Conservation (phyloP, 257 asterid species). For the Gynochthodes officinalis region DNA sequence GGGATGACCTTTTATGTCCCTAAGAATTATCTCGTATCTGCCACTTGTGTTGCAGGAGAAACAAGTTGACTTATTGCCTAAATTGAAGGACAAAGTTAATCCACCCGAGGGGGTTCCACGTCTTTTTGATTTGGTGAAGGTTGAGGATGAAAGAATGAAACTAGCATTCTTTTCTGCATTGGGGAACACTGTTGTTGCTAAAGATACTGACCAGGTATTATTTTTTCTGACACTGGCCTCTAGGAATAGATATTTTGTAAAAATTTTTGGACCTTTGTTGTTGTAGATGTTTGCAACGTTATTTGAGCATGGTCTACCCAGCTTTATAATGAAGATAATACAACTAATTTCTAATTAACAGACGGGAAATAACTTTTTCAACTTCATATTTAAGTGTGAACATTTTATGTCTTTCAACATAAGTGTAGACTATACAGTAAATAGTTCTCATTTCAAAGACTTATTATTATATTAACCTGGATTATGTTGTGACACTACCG, state of each 20-base stretch:
- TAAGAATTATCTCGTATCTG: conserved; percentile 2
- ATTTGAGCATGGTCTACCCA: not conserved
- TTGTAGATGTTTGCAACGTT: not conserved
- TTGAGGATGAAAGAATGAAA: conserved; percentile 85
- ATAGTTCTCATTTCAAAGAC: too few relatives aligned
- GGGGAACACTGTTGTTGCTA: conserved; percentile 74
- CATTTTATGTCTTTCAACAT: too few relatives aligned
- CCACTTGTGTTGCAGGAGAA: conserved; percentile 60
- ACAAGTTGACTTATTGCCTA: conserved; percentile 52
- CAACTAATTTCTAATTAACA: not conserved
- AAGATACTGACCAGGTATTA: conserved; percentile 81
- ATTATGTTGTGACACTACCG: too few relatives aligned
- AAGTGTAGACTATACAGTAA: too few relatives aligned
- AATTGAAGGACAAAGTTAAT: conserved; percentile 58
- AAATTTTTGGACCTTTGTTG: not conserved
- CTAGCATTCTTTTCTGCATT: conserved; percentile 84
- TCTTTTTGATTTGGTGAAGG: conserved; percentile 84
- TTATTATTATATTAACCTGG: too few relatives aligned
- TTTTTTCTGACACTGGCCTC: not conserved
- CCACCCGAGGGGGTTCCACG: conserved; percentile 85
- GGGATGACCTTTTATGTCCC: not conserved
- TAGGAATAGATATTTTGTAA: not conserved
- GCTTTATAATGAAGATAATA: not conserved
- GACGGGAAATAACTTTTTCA: not conserved
- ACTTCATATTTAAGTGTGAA: not conserved